A percentile compares a stretch with the other conserved stretches of the same genome.
Conservation (phyloP, 1,139 yeast genomes). For the Wickerhamiella infanticola region DNA sequence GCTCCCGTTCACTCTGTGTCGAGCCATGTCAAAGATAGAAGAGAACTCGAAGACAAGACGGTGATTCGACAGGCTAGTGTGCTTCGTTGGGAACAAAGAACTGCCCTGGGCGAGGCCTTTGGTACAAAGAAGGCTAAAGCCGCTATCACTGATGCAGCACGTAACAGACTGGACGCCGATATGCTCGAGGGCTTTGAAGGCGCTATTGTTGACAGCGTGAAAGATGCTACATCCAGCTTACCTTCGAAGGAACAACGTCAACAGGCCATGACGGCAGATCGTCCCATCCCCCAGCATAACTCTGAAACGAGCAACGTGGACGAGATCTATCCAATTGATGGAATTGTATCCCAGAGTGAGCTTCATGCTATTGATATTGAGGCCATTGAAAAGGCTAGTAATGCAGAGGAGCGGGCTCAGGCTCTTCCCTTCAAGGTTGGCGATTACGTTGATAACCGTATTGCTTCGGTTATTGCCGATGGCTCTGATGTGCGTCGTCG, state of each 20-base stretch:
- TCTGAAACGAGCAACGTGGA: conserved; percentile 65
- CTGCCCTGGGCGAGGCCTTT: conserved; percentile 67
- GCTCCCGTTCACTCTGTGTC: conserved; percentile 40
- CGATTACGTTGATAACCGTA: conserved; percentile 32
- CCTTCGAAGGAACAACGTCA: conserved; percentile 49
- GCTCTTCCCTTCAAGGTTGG: conserved; percentile 49
- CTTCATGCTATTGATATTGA: conserved; percentile 49
- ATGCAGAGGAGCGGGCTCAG: conserved; percentile 35
- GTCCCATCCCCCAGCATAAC: conserved; percentile 74
- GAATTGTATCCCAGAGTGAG: conserved; percentile 55
- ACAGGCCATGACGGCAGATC: conserved; percentile 39
- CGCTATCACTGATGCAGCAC: conserved; percentile 66
- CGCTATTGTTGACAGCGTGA: conserved; percentile 72
- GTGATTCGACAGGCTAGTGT: conserved; percentile 20
- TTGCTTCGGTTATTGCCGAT: conserved; percentile 14
- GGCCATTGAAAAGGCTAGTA: conserved; percentile 36
- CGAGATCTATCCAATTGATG: conserved; percentile 61
- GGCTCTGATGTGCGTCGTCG: conserved; percentile 32
- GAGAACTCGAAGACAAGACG: conserved; percentile 11
- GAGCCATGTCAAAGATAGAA: conserved; percentile 12
- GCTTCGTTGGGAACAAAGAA: conserved; percentile 16
- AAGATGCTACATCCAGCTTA: conserved; percentile 49
- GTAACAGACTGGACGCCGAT: conserved; percentile 75
- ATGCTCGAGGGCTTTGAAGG: conserved; percentile 57
- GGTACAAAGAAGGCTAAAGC: conserved; percentile 96